phyloP scores from a whole-genome alignment of 768 basidiomycete species.

The Clavulina sp. region DNA sequence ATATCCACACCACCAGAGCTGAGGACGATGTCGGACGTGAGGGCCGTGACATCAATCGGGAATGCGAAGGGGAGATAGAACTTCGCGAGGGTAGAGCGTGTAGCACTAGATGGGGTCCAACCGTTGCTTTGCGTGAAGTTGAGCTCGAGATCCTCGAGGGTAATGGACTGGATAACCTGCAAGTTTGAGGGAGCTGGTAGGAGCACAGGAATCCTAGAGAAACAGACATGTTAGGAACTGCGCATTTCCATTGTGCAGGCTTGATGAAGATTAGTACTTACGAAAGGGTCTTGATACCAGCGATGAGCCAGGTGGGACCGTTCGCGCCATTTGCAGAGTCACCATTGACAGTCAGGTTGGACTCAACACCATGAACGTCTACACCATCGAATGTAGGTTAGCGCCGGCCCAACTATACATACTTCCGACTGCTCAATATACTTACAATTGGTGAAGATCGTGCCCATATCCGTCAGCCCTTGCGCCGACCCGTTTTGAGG shows the following conservation, averaged over 20 bases:
- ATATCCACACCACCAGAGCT: slow-evolving; percentile 36
- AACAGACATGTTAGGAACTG: neutral
- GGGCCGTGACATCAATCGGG: slow-evolving; percentile 44
- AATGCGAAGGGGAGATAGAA: slow-evolving; percentile 56
- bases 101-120: slow-evolving; percentile 40
- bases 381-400: neutral
- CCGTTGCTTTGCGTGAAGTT: slow-evolving; percentile 40
- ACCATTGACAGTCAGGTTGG: slow-evolving; percentile 39
- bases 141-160: slow-evolving; percentile 39
- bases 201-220: slow-evolving; percentile 29
- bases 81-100: slow-evolving; percentile 38
- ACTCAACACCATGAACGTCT: slow-evolving; percentile 42
- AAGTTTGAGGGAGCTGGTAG: slow-evolving; percentile 46
- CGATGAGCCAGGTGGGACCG: slow-evolving; percentile 51
- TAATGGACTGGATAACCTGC: slow-evolving; percentile 45
- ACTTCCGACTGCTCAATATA: neutral
- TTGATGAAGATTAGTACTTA: neutral
- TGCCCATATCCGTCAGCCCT: slow-evolving; percentile 41
- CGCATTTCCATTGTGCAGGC: neutral
- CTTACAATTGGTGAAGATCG: slow-evolving; percentile 47
- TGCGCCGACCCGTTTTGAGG: slow-evolving; percentile 34
- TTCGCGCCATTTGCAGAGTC: slow-evolving; percentile 38
- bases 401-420: neutral
- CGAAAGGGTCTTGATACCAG: slow-evolving; percentile 43
- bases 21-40: slow-evolving; percentile 42